Evolutionary conservation across 139 green algal species (phyloP), one percentile per base, ranked within the genome.

Genomic region (Medakamo hakoo): DNA sequence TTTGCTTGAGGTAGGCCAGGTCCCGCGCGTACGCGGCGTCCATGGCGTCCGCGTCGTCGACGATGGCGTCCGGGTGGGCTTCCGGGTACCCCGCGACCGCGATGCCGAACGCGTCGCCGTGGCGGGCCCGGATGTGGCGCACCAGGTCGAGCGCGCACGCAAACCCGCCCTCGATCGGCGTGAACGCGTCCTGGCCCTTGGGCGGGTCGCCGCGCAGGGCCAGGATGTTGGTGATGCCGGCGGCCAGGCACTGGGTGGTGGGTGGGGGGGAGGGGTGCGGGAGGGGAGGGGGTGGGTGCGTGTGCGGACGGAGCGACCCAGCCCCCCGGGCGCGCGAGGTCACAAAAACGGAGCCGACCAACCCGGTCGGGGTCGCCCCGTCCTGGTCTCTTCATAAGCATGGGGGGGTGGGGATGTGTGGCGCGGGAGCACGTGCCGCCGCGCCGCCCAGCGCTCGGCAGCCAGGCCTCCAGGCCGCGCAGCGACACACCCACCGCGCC

Each of bases 51-150:
- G 73, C 32, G 62, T 93, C 84, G 21, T 92, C 84, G 49, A 86
- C 79, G 66, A 98, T 96, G 55, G 64, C 71, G 63, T 98, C 91
- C 2, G 91, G 91, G 76, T 98, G 91, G 1, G 87, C 90, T 79
- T 98, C 91, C 3, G 91, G 91, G 76, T 97, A 98, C 20, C 91
- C 91, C 16, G 88, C 88, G 27, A 95, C 86, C 40, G 72, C 79
- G 58, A 98, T 96, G 62, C 91, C 88, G 77, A 98, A 98, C 78
- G 85, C 87, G 68, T 97, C 89, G 19, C 91, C 91, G 69, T 89
- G 75, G 67, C 93, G 64, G 40, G 74, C 63, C 62, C 84, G 77
- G 72, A 98, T 98, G 77, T 95, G 89, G 64, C 88, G 88, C 24
- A 97, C 83, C 28, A 98, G 78, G 77, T 98, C 91, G 40, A 98